phyloP scores from a whole-genome alignment of 2,329 filamentous ascomycete genomes.

The Incumbomyces lentus region DNA sequence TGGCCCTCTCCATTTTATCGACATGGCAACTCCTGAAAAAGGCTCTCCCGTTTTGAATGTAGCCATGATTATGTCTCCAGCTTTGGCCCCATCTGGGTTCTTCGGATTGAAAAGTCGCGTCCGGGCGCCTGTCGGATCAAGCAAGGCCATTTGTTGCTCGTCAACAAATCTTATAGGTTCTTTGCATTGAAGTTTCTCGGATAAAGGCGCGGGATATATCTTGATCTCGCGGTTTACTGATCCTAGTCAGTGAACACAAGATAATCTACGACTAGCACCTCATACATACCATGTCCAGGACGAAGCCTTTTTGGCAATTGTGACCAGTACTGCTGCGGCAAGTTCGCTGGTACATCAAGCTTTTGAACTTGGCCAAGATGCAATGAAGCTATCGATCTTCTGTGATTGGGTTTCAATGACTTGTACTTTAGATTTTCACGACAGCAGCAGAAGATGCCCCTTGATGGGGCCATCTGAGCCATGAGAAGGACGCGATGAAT shows the following conservation, averaged over 20 bases:
- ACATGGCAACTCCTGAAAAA: conserved; percentile 79
- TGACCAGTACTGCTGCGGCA: conserved; percentile 33
- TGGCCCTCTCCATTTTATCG: conserved; percentile 75
- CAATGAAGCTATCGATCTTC: conserved; percentile 42
- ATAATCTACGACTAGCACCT: no score
- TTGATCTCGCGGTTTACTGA: conserved; percentile 41
- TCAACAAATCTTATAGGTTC: conserved; percentile 61
- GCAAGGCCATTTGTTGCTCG: conserved; percentile 55
- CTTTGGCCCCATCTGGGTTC: conserved; percentile 68
- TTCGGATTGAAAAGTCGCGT: conserved; percentile 64
- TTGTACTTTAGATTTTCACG: conserved; percentile 53
- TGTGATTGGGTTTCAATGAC: conserved; percentile 38
- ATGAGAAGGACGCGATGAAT: conserved; percentile 31
- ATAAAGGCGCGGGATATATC: conserved; percentile 40
- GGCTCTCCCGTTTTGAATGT: conserved; percentile 77
- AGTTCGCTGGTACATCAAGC: conserved; percentile 30
- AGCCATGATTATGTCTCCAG: conserved; percentile 86
- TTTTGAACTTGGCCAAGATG: conserved; percentile 34
- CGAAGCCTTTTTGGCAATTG: conserved; percentile 32
- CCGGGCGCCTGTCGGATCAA: conserved; percentile 78
- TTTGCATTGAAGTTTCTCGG: conserved; percentile 29
- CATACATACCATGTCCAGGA: conserved; percentile 28
- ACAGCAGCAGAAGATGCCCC: conserved; percentile 61
- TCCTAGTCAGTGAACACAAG: neutral
- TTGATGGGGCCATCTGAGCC: conserved; percentile 44